A percentile compares a stretch with the other conserved stretches of the same genome.
Conservation (phyloP, 208 protist species). For the Strigomonas culicis region DNA sequence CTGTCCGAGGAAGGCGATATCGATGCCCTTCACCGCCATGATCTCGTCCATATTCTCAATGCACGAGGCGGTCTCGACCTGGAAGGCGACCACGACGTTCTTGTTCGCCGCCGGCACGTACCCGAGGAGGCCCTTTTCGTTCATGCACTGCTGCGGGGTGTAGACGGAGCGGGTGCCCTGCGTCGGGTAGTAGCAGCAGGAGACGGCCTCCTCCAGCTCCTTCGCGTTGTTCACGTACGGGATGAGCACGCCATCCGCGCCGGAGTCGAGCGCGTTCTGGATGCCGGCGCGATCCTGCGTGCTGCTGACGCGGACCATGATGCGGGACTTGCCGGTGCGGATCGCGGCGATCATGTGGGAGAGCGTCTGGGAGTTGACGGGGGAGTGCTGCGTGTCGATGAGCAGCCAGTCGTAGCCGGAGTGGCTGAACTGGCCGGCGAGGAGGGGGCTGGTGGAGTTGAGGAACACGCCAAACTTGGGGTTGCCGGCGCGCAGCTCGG, state of each 20-base stretch:
- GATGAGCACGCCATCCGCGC: constrained; percentile 77
- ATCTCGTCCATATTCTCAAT: constrained; percentile 81
- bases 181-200: constrained; percentile 80
- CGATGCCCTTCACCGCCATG: constrained; percentile 72
- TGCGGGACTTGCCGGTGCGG: constrained; percentile 49
- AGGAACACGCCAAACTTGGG: constrained; percentile 82
- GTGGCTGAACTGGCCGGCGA: constrained; percentile 80
- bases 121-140: constrained; percentile 63
- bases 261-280: constrained; percentile 71
- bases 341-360: constrained; percentile 64
- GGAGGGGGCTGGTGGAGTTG: constrained; percentile 61
- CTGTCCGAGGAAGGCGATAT: constrained; percentile 80
- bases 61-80: constrained; percentile 75
- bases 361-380: constrained; percentile 49
- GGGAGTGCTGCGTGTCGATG: constrained; percentile 75
- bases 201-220: constrained; percentile 68
- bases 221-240: constrained; percentile 76
- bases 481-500: constrained; percentile 69
- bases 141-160: constrained; percentile 80
- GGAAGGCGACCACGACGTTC: constrained; percentile 75
- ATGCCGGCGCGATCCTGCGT: constrained; percentile 70
- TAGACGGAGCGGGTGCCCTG: constrained; percentile 73
- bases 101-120: constrained; percentile 75
- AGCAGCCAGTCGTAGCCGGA: constrained; percentile 83
- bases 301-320: constrained; percentile 76